phyloP scores from a whole-genome alignment of 2,329 filamentous ascomycete species.

The Pseudonectria buxi region DNA sequence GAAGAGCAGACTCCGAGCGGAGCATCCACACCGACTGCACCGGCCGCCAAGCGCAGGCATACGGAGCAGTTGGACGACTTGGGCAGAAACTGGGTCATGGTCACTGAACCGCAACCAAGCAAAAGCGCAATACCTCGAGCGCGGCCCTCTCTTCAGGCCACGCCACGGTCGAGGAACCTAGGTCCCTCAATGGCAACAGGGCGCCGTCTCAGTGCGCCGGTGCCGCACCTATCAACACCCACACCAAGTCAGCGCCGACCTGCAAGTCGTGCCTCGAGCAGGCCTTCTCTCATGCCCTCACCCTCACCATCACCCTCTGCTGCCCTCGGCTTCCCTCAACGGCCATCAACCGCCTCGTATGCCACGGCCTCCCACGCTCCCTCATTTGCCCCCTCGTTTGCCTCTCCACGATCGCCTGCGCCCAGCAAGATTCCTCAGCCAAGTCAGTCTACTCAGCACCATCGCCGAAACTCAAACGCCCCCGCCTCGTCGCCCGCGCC shows the following conservation, averaged over 20 bases:
- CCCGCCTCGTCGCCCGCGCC: conserved; percentile 6
- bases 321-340: background rate
- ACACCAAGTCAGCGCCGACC: conserved; percentile 16
- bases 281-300: conserved; percentile 33
- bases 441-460: conserved; percentile 2
- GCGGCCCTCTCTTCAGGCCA: conserved; percentile 15
- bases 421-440: conserved; percentile 38
- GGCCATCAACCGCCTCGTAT: no score
- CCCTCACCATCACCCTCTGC: conserved; percentile 8
- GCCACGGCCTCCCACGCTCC: conserved; percentile 8
- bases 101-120: conserved; percentile 36
- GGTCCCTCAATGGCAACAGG: conserved; percentile 26
- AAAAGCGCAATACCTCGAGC: conserved; percentile 17
- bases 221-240: conserved; percentile 25
- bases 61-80: conserved; percentile 50
- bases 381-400: conserved; percentile 27
- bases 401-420: conserved; percentile 26
- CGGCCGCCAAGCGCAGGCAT: conserved; percentile 48
- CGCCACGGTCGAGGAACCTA: conserved; percentile 27
- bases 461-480: conserved; percentile 10
- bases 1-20: conserved; percentile 26
- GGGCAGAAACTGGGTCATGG: conserved; percentile 65
- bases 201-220: conserved; percentile 38
- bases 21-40: conserved; percentile 36
- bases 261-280: conserved; percentile 29